phyloP scores from a whole-genome alignment of 2,329 filamentous ascomycete species.

The Trichoderma guizhouense region DNA sequence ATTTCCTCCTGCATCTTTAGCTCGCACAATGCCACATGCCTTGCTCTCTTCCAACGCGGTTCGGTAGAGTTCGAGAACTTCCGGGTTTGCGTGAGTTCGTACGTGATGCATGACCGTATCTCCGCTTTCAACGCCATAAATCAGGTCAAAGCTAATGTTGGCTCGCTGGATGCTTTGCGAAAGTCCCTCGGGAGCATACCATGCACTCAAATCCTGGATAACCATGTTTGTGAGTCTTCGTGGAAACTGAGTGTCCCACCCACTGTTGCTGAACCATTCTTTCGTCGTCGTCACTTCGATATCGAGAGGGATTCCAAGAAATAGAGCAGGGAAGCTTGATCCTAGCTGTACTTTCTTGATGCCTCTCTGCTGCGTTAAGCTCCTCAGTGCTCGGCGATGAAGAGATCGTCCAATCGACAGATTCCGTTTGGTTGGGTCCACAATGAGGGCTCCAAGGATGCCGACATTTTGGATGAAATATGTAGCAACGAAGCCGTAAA shows the following conservation, averaged over 20 bases:
- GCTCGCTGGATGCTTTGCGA: constrained; percentile 69
- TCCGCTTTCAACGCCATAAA: constrained; percentile 74
- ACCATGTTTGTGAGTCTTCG: constrained; percentile 63
- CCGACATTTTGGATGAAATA: constrained; percentile 73
- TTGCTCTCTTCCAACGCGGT: constrained; percentile 68
- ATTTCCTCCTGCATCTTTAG: constrained; percentile 65
- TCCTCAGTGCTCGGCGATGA: constrained; percentile 78
- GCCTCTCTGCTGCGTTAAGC: constrained; percentile 64
- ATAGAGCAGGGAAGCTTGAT: constrained; percentile 77
- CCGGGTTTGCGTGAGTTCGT: constrained; percentile 68
- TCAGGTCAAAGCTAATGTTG: constrained; percentile 76
- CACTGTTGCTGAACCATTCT: constrained; percentile 85
- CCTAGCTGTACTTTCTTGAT: constrained; percentile 81
- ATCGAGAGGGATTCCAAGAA: constrained; percentile 71
- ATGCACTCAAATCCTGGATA: constrained; percentile 67
- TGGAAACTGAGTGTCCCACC: constrained; percentile 72
- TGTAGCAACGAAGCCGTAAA: constrained; percentile 90
- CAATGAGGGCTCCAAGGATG: constrained; percentile 81
- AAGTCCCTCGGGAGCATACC: constrained; percentile 74
- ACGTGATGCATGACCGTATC: constrained; percentile 73
- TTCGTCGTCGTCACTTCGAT: constrained; percentile 46
- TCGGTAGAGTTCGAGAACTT: constrained; percentile 75
- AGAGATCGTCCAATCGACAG: constrained; percentile 88
- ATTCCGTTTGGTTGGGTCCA: constrained; percentile 81
- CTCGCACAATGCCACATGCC: constrained; percentile 77